Percentiles rank a stretch among this genome's conserved stretches.
These are phyloP conservation scores for Chamaecyparis obtusa DNA, from an alignment of 75 land plant genomes.

Conservation along the genomic window DNA sequence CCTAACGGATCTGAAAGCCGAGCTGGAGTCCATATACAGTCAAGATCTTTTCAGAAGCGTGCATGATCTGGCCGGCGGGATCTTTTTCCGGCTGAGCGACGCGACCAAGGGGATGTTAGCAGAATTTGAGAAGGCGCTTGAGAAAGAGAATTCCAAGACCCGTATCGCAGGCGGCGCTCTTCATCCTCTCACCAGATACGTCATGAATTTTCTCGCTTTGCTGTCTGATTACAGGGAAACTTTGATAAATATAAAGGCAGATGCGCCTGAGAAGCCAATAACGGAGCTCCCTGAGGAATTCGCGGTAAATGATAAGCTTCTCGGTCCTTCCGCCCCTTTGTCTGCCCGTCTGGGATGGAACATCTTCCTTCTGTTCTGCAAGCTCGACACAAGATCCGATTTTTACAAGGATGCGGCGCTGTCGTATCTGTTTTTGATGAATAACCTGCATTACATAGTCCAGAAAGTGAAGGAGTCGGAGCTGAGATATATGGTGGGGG, in stretches of 20 bases:
- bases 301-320: neutral
- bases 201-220: slow-evolving; percentile 65
- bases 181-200: slow-evolving; percentile 63
- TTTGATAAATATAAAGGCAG: slow-evolving; percentile 47
- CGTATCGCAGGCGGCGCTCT: slow-evolving; percentile 58
- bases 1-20: slow-evolving; percentile 49
- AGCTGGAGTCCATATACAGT: slow-evolving; percentile 50
- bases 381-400: slow-evolving; percentile 53
- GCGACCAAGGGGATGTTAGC: slow-evolving; percentile 38
- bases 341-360: slow-evolving; percentile 62
- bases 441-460: slow-evolving; percentile 57
- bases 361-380: slow-evolving; percentile 50
- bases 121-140: slow-evolving; percentile 66
- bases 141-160: slow-evolving; percentile 57
- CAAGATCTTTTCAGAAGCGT: slow-evolving; percentile 42
- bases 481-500: slow-evolving; percentile 23
- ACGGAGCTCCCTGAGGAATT: slow-evolving; percentile 7
- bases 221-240: slow-evolving; percentile 50
- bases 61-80: slow-evolving; percentile 34
- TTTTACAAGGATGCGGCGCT: slow-evolving; percentile 43
- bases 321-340: slow-evolving; percentile 11
- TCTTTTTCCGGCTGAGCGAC: slow-evolving; percentile 48
- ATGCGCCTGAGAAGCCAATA: slow-evolving; percentile 14
- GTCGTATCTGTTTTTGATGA: slow-evolving; percentile 52
- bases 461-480: slow-evolving; percentile 36